Base-by-base conservation (phyloP, 495 filamentous ascomycete genomes). In the Trichoderma asperelloides region DNA sequence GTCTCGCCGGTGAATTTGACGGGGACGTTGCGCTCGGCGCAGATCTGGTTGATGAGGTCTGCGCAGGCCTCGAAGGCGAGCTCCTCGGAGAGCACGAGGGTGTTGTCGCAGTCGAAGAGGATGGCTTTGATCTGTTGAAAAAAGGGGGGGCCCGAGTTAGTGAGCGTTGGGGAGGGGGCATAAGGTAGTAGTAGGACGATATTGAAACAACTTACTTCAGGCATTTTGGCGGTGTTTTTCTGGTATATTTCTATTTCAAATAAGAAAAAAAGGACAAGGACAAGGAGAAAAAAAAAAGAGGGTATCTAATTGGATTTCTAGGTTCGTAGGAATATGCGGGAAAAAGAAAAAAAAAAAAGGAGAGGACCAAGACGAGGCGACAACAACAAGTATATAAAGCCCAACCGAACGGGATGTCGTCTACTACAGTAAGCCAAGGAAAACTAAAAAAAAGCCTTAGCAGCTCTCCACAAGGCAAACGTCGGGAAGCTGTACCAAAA, bases 91-190 rank as follows among this genome's bases (percentile, higher is more conserved):
- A 96, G 88, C 79, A 93, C 91, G 73, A 97, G 91, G 65, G 93
- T 97, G 84, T 97, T 97, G 87, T 97, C 93, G 82, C 93, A 97
- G 81, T 97, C 93, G 80, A 96, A 88, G 78, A 97, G 91, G 79
- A 97, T 68, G 67, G 77, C 78, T 47, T 69, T 76, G 71, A 78
- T 75, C 74, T 77, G 30, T 7, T 11, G 16, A 23, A 21, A 13
- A 9, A 15, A 4, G 18, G 40, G 60, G 12, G 18, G 5, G n/a
- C n/a, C n/a, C 25, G 0, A n/a, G 16, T 51, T 23, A 51, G 47
- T 18, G 3, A 8, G 2, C 9, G 8, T 67, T 55, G 41, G 39
- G 45, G 64, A 15, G 30, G 9, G 13, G 39, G 63, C 5, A 37
- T 6, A 62, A 21, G 23, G 47, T 2, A 23, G 47, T 18, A 47